These are phyloP conservation scores for Monilinia laxa DNA, from an alignment of 2,329 filamentous ascomycete genomes.

Conservation along the genomic window DNA sequence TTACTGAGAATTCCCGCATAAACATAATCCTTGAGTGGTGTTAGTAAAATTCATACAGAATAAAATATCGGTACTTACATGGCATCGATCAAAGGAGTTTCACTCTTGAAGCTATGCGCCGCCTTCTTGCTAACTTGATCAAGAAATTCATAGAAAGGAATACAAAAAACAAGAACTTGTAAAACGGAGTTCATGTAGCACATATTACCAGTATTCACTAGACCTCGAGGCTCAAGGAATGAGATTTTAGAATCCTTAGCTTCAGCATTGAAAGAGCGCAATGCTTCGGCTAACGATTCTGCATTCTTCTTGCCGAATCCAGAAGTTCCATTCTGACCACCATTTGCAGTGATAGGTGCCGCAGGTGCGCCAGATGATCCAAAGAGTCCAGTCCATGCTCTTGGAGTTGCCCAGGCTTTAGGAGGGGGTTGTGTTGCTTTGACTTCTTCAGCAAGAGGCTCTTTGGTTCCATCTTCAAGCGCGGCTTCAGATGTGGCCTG, in stretches of 20 bases:
- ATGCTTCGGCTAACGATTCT: slow-evolving; percentile 71
- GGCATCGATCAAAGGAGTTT: slow-evolving; percentile 89
- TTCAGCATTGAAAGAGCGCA: slow-evolving; percentile 67
- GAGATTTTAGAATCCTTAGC: slow-evolving; percentile 61
- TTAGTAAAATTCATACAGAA: slow-evolving; percentile 21
- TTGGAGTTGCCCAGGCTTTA: slow-evolving; percentile 48
- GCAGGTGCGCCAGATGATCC: slow-evolving; percentile 47
- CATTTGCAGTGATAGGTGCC: slow-evolving; percentile 38
- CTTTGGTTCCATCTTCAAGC: slow-evolving; percentile 16
- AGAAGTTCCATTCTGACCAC: slow-evolving; percentile 38
- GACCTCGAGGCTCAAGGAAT: slow-evolving; percentile 87
- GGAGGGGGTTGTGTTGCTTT: slow-evolving; percentile 44
- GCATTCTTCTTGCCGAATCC: slow-evolving; percentile 48
- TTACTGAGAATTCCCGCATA: slow-evolving; percentile 84
- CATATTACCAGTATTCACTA: slow-evolving; percentile 98
- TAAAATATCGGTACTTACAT: slow-evolving; percentile 61
- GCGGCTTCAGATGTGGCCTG: slow-evolving; percentile 6
- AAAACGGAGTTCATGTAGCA: slow-evolving; percentile 99
- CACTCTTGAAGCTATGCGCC: slow-evolving; percentile 88
- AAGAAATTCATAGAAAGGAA: slow-evolving; percentile 91
- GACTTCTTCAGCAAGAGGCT: slow-evolving; percentile 27
- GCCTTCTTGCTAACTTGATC: slow-evolving; percentile 82
- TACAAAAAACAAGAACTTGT: slow-evolving; percentile 91
- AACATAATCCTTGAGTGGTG: slow-evolving; percentile 75
- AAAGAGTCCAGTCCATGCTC: slow-evolving; percentile 70